Percentiles rank a stretch among this genome's conserved stretches.
phyloP scores from a whole-genome alignment of 2,329 filamentous ascomycete genomes.

The Lasiodiplodia citricola region DNA sequence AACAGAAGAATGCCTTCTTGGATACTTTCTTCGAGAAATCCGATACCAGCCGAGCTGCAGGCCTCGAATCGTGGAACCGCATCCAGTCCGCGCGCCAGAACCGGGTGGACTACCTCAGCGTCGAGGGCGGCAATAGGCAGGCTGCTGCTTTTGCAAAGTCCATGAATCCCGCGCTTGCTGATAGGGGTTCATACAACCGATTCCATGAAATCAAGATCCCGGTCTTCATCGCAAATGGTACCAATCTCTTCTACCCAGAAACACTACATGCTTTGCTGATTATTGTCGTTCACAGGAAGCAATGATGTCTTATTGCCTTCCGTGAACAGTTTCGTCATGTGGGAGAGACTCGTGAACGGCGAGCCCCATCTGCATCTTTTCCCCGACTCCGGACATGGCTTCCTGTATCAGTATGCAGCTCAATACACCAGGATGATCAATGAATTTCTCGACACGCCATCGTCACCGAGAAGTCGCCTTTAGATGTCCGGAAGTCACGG shows the following conservation, averaged over 20 bases:
- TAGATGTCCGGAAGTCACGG: neutral
- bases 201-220: slow-evolving; percentile 37
- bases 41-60: slow-evolving; percentile 26
- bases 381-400: slow-evolving; percentile 32
- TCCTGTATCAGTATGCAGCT: slow-evolving; percentile 33
- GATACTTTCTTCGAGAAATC: slow-evolving; percentile 29
- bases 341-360: slow-evolving; percentile 29
- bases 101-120: slow-evolving; percentile 16
- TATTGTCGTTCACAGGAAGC: neutral
- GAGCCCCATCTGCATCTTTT: slow-evolving; percentile 31
- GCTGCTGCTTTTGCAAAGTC: slow-evolving; percentile 23
- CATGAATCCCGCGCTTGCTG: slow-evolving; percentile 20
- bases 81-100: neutral
- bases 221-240: slow-evolving; percentile 38
- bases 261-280: neutral
- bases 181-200: slow-evolving; percentile 30
- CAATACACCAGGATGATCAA: slow-evolving; percentile 29
- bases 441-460: slow-evolving; percentile 25
- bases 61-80: slow-evolving; percentile 19
- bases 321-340: slow-evolving; percentile 30
- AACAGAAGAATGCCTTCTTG: slow-evolving; percentile 20
- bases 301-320: slow-evolving; percentile 32
- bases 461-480: neutral
- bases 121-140: slow-evolving; percentile 26
- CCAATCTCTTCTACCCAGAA: neutral